These are phyloP conservation scores for Malassezia vespertilionis DNA, from an alignment of 1,284 basidiomycete genomes.

Conservation along the genomic window DNA sequence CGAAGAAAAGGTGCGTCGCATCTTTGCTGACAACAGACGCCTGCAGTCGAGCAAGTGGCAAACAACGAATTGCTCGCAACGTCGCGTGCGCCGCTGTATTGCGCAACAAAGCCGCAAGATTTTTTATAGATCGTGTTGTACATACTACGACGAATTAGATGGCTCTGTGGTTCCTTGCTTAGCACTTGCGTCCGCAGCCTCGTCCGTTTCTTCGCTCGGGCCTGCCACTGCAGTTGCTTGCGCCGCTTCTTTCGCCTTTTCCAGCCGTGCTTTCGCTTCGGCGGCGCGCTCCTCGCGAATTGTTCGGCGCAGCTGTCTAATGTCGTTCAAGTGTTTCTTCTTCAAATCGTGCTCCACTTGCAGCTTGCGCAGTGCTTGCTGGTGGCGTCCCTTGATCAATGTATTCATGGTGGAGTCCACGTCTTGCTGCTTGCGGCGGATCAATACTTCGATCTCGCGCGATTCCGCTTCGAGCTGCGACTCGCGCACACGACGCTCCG, in stretches of 20 bases:
- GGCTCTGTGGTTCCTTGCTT: not conserved
- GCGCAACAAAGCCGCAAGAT: not conserved
- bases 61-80: not conserved
- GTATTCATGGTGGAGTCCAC: slow-evolving; percentile 40
- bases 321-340: slow-evolving; percentile 34
- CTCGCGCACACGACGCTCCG: slow-evolving; percentile 34
- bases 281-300: slow-evolving; percentile 33
- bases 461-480: slow-evolving; percentile 44
- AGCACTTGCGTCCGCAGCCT: not conserved
- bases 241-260: slow-evolving; percentile 7
- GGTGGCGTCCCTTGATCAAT: slow-evolving; percentile 43
- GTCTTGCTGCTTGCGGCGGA: slow-evolving; percentile 40
- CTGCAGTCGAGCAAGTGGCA: not conserved
- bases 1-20: slow-evolving; percentile 17
- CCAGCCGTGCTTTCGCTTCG: slow-evolving; percentile 19
- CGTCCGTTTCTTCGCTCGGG: not conserved
- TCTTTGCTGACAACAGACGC: not conserved
- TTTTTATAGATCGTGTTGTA: slow-evolving; percentile 14
- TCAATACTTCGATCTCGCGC: slow-evolving; percentile 41
- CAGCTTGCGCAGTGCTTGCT: slow-evolving; percentile 37
- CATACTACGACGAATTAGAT: not conserved
- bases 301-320: slow-evolving; percentile 35
- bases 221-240: not conserved
- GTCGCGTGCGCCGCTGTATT: slow-evolving; percentile 3
- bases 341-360: slow-evolving; percentile 40